Conservation (phyloP, 2,329 filamentous ascomycete genomes). For the Penicillium sp. region DNA sequence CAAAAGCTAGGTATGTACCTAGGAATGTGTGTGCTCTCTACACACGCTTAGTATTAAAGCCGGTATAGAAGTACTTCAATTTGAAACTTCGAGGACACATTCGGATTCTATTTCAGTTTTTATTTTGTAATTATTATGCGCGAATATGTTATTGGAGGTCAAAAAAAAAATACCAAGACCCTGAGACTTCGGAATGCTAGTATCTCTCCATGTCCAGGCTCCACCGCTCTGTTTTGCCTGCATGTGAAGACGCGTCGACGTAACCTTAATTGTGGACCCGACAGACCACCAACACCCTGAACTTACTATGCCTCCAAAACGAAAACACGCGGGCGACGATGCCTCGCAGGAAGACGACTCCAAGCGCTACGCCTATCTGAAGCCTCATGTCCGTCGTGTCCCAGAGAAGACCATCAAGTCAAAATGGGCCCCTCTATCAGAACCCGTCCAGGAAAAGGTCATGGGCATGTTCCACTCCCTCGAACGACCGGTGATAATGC, state of each 20-base stretch:
- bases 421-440: constrained; percentile 46
- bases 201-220: not conserved
- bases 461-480: constrained; percentile 42
- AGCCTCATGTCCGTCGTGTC: constrained; percentile 42
- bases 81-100: not conserved
- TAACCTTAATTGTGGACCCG: not conserved
- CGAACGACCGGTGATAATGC: constrained; percentile 44
- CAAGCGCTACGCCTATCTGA: constrained; percentile 40
- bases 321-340: constrained; percentile 27
- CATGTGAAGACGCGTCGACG: constrained; percentile 18
- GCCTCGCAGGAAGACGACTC: constrained; percentile 13
- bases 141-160: not conserved
- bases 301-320: constrained; percentile 25
- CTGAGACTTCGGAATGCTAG: not conserved
- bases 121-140: not conserved
- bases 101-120: not conserved
- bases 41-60: no score
- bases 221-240: constrained; percentile 19
- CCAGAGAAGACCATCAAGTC: constrained; percentile 44
- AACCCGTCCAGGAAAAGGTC: constrained; percentile 43
- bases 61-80: not conserved
- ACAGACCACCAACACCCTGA: constrained; percentile 1
- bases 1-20: not conserved
- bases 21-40: no score
- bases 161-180: not conserved